phyloP scores from a whole-genome alignment of 225 moss, liverwort and hornwort genomes.

The Climacium dendroides region DNA sequence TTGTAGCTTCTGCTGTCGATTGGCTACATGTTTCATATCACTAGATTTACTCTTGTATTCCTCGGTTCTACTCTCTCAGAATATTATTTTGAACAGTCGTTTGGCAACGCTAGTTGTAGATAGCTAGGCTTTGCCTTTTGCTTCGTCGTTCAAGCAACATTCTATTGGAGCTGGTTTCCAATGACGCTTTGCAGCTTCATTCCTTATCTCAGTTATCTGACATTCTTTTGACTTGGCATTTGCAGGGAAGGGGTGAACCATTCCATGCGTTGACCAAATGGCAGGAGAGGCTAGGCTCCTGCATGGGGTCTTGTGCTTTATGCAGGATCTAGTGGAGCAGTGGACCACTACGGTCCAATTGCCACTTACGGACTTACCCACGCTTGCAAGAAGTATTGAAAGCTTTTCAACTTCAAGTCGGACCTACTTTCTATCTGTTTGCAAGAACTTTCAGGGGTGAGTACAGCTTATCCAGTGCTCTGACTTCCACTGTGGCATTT shows the following conservation, averaged over 20 bases:
- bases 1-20: not conserved
- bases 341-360: not conserved
- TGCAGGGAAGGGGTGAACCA: not conserved
- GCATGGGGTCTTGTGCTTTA: not conserved
- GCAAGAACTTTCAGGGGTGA: not conserved
- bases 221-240: not conserved
- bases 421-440: not conserved
- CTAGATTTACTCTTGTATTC: not conserved
- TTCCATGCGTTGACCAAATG: not conserved
- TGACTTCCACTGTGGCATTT: not conserved
- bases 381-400: not conserved
- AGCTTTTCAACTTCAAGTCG: not conserved
- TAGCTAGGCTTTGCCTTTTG: not conserved
- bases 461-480: not conserved
- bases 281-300: not conserved
- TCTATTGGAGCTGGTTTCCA: not conserved
- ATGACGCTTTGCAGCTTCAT: not conserved
- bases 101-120: not conserved
- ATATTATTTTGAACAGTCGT: not conserved
- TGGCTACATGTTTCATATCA: not conserved
- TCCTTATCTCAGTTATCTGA: not conserved
- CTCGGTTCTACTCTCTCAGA: not conserved
- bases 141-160: not conserved
- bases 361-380: too few relatives aligned
- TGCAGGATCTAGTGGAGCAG: not conserved